Base-by-base conservation (phyloP, 2,329 filamentous ascomycete genomes). In the Zalaria sp. region DNA sequence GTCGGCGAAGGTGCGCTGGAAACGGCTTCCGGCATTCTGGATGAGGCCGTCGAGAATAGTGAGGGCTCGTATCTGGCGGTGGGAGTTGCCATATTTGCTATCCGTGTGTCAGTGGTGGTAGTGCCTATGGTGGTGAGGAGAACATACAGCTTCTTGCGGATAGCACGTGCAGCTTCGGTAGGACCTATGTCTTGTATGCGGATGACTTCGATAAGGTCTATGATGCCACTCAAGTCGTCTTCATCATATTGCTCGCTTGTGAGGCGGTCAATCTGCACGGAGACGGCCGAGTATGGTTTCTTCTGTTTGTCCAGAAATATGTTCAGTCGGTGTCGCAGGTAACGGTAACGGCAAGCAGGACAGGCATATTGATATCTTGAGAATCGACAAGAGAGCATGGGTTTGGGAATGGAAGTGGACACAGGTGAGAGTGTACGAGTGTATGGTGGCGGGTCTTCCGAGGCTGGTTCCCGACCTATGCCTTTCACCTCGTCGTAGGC, bases 191-290 rank as follows among this genome's bases (percentile, higher is more conserved):
- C 72, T 63, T 98, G 91, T 45, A 98, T 77, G 50, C 83, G 82
- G 58, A 98, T 84, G 43, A 91, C 86, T 62, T 98, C 91, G 48
- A 96, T 84, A 25, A 98, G 77, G 54, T 96, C 88, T 34, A 89
- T 84, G 49, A 98, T 86, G 25, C 89, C 91, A 53, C 84, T 82
- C 32, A 93, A 70, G 59, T 96, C 88, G 58, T 96, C 86, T 57
- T 93, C 85, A 46, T 93, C 82, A 62, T 84, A 93, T 47, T 82
- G 71, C 62, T 95, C 89, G 55, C 84, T 81, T 1, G 89, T 96
- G 52, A 96, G 74, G 45, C 81, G 81, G 62, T 96, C 91, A 53
- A 98, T 77, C 49, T 85, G 84, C 42, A 94, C 89, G 31, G 89
- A 94, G 48, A 98, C 81, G 35, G 91, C 87, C 57, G 91, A 86